Percentiles rank a stretch among this genome's conserved stretches.
These are phyloP conservation scores for Aspergillus sp. DNA, from an alignment of 2,329 filamentous ascomycete genomes.

Conservation along the genomic window DNA sequence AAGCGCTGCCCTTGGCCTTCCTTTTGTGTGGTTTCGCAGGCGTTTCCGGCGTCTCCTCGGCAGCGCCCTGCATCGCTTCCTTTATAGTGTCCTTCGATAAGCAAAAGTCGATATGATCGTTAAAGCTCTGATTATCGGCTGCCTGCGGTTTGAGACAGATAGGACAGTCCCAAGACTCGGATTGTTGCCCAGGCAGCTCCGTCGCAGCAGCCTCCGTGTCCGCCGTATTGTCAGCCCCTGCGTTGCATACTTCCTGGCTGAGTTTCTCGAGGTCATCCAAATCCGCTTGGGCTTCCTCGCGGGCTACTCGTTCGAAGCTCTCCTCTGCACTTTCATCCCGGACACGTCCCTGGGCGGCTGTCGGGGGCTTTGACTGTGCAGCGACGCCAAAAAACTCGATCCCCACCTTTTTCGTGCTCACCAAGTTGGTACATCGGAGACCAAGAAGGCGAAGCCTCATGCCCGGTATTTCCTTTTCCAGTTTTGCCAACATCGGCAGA, in stretches of 20 bases:
- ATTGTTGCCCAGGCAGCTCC: constrained; percentile 7
- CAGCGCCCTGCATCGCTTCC: constrained; percentile 59
- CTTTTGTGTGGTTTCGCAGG: constrained; percentile 15
- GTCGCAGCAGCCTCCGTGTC: constrained; percentile 14
- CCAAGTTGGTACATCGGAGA: constrained; percentile 73
- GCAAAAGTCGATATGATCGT: constrained; percentile 86
- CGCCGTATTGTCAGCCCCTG: constrained; percentile 8
- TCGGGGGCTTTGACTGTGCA: constrained; percentile 13
- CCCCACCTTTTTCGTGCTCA: constrained; percentile 74
- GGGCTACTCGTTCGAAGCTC: constrained; percentile 53
- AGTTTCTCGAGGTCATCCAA: constrained; percentile 53
- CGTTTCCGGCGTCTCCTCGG: constrained; percentile 9
- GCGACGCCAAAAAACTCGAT: constrained; percentile 66
- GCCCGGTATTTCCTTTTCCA: constrained; percentile 72
- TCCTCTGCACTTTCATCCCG: constrained; percentile 64
- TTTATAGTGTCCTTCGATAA: constrained; percentile 78
- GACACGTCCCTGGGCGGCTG: constrained; percentile 18
- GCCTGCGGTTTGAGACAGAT: constrained; percentile 71
- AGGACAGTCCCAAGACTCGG: constrained; percentile 72
- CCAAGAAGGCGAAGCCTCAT: constrained; percentile 82
- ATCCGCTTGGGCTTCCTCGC: constrained; percentile 51
- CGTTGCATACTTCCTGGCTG: constrained; percentile 45
- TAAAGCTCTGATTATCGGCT: constrained; percentile 69
- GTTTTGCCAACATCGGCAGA: constrained; percentile 70
- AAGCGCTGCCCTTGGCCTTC: constrained; percentile 24